phyloP scores from a whole-genome alignment of 2,329 filamentous ascomycete genomes.

The Hymenoscyphus linearis region DNA sequence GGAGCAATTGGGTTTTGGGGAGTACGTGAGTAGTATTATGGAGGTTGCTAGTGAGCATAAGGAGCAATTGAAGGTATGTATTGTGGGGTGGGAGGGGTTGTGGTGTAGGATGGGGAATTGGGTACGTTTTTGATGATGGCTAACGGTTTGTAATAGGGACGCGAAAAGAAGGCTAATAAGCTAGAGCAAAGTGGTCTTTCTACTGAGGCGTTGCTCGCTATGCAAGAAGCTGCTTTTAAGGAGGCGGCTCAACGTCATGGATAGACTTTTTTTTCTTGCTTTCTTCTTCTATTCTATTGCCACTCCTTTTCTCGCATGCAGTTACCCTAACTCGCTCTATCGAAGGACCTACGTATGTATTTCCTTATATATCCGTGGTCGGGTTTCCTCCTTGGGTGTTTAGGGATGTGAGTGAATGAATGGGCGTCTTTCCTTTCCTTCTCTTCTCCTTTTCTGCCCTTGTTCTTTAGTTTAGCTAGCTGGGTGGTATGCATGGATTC shows the following conservation, averaged over 20 bases:
- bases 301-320: too few relatives aligned
- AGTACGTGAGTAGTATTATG: constrained; percentile 84
- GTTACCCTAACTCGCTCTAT: too few relatives aligned
- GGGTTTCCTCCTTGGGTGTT: too few relatives aligned
- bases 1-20: constrained; percentile 84
- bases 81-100: background rate
- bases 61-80: constrained; percentile 77
- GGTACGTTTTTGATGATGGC: background rate
- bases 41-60: constrained; percentile 89
- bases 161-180: constrained; percentile 96
- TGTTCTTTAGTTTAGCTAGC: too few relatives aligned
- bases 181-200: constrained; percentile 91
- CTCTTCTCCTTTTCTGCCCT: too few relatives aligned
- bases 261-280: too few relatives aligned
- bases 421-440: too few relatives aligned
- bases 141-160: constrained; percentile 50
- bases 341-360: too few relatives aligned
- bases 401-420: too few relatives aligned
- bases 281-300: too few relatives aligned
- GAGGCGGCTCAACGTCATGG: constrained; percentile 48
- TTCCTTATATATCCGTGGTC: too few relatives aligned
- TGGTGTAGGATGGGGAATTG: background rate
- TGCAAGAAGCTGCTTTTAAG: constrained; percentile 90
- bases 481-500: too few relatives aligned
- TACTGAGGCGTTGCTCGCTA: constrained; percentile 79